Percentiles rank a stretch among this genome's conserved stretches.
Evolutionary conservation across 495 filamentous ascomycete species (phyloP).

Genomic region (Penicillium odoratum): DNA sequence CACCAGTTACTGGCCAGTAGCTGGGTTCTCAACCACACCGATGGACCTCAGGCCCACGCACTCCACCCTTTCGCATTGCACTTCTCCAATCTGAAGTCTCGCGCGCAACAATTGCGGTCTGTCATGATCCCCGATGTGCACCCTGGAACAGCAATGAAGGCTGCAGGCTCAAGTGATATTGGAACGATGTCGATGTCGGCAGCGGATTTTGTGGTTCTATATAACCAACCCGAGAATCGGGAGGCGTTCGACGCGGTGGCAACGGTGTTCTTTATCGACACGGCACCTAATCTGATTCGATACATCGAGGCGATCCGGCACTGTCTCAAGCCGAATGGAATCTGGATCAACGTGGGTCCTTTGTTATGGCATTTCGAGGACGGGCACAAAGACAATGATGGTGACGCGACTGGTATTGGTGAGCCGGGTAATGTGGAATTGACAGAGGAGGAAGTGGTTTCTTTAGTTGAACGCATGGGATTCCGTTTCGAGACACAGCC

Average conservation of each 20-base stretch:
- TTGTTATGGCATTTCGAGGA: conserved; percentile 87
- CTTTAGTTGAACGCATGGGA: conserved; percentile 70
- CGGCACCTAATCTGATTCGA: conserved; percentile 84
- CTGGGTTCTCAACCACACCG: conserved; percentile 81
- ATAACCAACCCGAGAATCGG: conserved; percentile 57
- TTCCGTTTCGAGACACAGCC: conserved; percentile 64
- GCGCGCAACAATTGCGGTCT: conserved; percentile 67
- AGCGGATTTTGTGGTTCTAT: conserved; percentile 79
- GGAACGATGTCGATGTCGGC: conserved; percentile 79
- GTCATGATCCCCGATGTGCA: conserved; percentile 79
- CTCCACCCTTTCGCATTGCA: conserved; percentile 78
- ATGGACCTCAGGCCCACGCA: conserved; percentile 38
- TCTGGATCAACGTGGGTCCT: conserved; percentile 89
- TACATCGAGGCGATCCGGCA: conserved; percentile 81
- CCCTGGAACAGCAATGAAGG: conserved; percentile 56
- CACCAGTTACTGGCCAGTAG: conserved; percentile 86
- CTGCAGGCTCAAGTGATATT: conserved; percentile 27
- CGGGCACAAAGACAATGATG: conserved; percentile 30
- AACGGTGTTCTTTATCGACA: conserved; percentile 95
- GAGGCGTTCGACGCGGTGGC: conserved; percentile 77
- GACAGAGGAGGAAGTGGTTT: conserved; percentile 81
- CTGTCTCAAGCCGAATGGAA: conserved; percentile 73
- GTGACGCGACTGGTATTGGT: conserved; percentile 55
- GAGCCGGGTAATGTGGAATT: conserved; percentile 86
- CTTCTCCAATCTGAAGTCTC: conserved; percentile 74